Evolutionary conservation across 768 basidiomycete genomes (phyloP).

Genomic region (Boletus rubescentipes): DNA sequence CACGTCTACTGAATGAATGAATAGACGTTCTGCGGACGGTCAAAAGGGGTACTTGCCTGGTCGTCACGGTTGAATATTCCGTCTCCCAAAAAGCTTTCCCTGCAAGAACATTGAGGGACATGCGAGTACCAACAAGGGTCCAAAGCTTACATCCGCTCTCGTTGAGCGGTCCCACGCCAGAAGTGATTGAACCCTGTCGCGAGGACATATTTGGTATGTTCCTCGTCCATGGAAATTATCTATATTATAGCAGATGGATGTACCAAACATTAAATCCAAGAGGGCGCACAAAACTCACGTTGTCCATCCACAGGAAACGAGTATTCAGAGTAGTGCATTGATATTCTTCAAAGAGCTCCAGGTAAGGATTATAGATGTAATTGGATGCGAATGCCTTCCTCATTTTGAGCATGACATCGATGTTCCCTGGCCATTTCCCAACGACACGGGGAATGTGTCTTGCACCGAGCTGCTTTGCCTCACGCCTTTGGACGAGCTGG

Average conservation of each 20-base stretch:
- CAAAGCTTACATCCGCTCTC: constrained; percentile 59
- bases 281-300: constrained; percentile 42
- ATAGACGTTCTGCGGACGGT: background rate
- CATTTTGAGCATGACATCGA: constrained; percentile 63
- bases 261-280: background rate
- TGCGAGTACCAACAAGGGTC: background rate
- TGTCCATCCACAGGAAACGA: constrained; percentile 67
- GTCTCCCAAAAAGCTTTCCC: constrained; percentile 59
- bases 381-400: constrained; percentile 53
- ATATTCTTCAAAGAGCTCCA: constrained; percentile 68
- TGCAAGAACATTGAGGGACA: constrained; percentile 20
- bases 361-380: constrained; percentile 63
- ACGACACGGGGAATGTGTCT: constrained; percentile 54
- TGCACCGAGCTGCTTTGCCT: constrained; percentile 51
- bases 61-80: constrained; percentile 81
- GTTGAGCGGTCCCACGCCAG: constrained; percentile 63
- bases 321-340: constrained; percentile 69
- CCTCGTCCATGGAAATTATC: constrained; percentile 76
- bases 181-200: constrained; percentile 67
- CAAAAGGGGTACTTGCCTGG: constrained; percentile 41
- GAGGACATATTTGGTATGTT: constrained; percentile 62
- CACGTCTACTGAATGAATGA: constrained; percentile 42
- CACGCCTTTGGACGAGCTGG: constrained; percentile 37
- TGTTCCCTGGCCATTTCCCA: constrained; percentile 77
- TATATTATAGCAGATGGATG: constrained; percentile 22